phyloP scores from a whole-genome alignment of 306 rosid species.

The Gillenia trifoliata region DNA sequence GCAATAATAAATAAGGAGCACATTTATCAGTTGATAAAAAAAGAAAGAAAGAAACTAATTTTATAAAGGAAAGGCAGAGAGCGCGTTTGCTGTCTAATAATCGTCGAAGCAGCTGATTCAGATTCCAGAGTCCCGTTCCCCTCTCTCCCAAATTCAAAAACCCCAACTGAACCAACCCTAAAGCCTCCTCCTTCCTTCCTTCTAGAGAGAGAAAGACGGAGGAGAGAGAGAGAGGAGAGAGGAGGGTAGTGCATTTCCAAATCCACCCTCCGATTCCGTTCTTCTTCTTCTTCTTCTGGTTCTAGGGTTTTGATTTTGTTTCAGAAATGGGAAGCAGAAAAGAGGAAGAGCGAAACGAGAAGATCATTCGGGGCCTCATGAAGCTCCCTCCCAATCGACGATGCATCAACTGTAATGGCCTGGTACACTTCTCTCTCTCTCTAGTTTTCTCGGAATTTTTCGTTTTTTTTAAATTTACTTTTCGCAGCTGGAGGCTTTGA shows the following conservation, averaged over 20 bases:
- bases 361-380: constrained; percentile 78
- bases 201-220: background rate
- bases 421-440: constrained; percentile 31
- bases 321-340: constrained; percentile 59
- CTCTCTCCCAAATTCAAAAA: constrained; percentile 10
- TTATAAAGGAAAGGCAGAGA: background rate
- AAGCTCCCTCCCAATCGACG: constrained; percentile 84
- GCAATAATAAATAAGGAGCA: too few species aligned
- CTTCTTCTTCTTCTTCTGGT: background rate
- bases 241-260: background rate
- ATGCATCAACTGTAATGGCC: constrained; percentile 74
- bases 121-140: background rate
- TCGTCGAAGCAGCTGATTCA: background rate
- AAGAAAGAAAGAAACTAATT: too few species aligned
- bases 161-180: background rate
- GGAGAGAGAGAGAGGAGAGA: background rate
- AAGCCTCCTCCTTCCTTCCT: background rate
- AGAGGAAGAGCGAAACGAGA: constrained; percentile 80
- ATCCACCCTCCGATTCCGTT: background rate
- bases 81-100: background rate
- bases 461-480: too few species aligned
- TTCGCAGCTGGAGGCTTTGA: background rate
- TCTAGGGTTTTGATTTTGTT: constrained; percentile 1
- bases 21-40: too few species aligned
- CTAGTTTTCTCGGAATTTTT: background rate